A percentile compares a stretch with the other conserved stretches of the same genome.
Evolutionary conservation across 2,329 filamentous ascomycete species (phyloP).

Genomic region (Nectriaceae sp.): DNA sequence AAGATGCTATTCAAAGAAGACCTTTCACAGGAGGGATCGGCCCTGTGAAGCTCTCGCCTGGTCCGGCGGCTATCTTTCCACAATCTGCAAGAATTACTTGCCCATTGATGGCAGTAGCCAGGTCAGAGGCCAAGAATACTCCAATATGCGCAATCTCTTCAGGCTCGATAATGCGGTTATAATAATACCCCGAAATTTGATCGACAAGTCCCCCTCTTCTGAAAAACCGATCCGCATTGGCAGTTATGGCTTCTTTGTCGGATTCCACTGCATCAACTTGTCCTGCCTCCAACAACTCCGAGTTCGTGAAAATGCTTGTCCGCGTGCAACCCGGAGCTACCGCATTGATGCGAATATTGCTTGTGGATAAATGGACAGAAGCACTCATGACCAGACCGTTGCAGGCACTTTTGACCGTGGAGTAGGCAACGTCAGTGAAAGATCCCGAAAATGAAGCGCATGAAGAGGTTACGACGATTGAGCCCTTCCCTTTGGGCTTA

Average conservation of each 20-base stretch:
- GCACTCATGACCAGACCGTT: background rate
- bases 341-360: background rate
- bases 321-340: background rate
- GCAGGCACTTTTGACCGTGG: background rate
- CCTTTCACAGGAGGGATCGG: too few species aligned
- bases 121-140: slow-evolving; percentile 16
- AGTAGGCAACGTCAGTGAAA: background rate
- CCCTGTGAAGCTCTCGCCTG: slow-evolving; percentile 6
- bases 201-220: background rate
- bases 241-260: background rate
- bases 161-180: slow-evolving; percentile 13
- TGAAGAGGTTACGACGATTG: background rate
- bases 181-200: slow-evolving; percentile 9
- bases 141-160: slow-evolving; percentile 18
- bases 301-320: background rate
- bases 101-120: slow-evolving; percentile 13
- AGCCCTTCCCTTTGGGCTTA: background rate
- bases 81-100: slow-evolving; percentile 20
- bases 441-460: background rate
- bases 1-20: too few species aligned
- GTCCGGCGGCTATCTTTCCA: slow-evolving; percentile 13
- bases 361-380: background rate
- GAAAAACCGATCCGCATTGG: background rate
- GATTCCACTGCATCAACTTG: too few species aligned
- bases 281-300: background rate